A percentile compares a stretch with the other conserved stretches of the same genome.
These are phyloP conservation scores for Candida hungchunana DNA, from an alignment of 805 yeast genomes.

Conservation along the genomic window DNA sequence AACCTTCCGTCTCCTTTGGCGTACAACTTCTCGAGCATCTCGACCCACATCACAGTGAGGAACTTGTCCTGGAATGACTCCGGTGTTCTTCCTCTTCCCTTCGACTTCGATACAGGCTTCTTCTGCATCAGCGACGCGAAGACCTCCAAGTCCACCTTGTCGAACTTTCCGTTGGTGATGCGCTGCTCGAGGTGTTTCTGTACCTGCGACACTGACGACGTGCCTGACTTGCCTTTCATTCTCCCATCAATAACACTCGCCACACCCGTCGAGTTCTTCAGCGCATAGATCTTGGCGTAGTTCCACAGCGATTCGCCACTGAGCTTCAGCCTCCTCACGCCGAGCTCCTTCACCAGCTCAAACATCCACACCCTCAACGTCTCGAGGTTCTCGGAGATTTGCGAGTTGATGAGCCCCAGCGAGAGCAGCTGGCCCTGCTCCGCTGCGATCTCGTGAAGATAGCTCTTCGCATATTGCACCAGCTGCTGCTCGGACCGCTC, in stretches of 20 bases:
- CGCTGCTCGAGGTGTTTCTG: slow-evolving; percentile 49
- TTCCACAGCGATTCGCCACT: slow-evolving; percentile 63
- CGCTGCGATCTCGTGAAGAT: slow-evolving; percentile 54
- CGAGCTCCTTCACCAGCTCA: slow-evolving; percentile 47
- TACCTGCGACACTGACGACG: slow-evolving; percentile 34
- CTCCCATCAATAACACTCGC: slow-evolving; percentile 55
- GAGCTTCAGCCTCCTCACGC: slow-evolving; percentile 53
- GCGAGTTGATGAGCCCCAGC: slow-evolving; percentile 68
- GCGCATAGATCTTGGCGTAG: slow-evolving; percentile 50
- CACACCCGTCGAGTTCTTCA: slow-evolving; percentile 38
- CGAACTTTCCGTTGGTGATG: slow-evolving; percentile 31
- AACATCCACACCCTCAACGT: slow-evolving; percentile 39
- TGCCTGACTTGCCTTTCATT: slow-evolving; percentile 26
- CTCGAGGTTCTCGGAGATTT: slow-evolving; percentile 51
- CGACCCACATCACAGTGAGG: slow-evolving; percentile 54
- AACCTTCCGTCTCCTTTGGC: slow-evolving; percentile 52
- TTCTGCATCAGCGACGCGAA: slow-evolving; percentile 14
- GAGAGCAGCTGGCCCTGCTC: slow-evolving; percentile 61
- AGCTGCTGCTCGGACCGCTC: slow-evolving; percentile 56
- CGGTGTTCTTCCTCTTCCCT: slow-evolving; percentile 2
- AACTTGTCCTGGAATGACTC: slow-evolving; percentile 49
- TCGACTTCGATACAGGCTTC: neutral
- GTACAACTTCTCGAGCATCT: slow-evolving; percentile 52
- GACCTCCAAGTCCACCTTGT: slow-evolving; percentile 17
- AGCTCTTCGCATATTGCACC: slow-evolving; percentile 50